Evolutionary conservation across 2,329 filamentous ascomycete genomes (phyloP).

Genomic region (Parafenestella ontariensis): DNA sequence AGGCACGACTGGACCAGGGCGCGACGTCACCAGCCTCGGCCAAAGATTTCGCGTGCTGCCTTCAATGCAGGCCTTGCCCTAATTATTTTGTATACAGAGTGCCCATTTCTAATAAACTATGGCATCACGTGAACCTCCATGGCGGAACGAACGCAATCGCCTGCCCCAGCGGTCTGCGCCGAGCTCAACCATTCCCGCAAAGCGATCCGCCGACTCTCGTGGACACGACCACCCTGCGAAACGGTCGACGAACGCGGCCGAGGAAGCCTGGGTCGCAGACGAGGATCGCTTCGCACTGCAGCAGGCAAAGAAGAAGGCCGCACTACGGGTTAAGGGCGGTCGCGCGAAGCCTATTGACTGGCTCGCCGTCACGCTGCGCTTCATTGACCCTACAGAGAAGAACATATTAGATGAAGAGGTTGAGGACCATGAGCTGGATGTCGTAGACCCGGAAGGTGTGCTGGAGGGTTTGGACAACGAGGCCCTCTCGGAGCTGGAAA

Average conservation of each 20-base stretch:
- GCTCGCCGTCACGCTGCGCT: slow-evolving; percentile 87
- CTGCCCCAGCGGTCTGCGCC: slow-evolving; percentile 30
- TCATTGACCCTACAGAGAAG: slow-evolving; percentile 78
- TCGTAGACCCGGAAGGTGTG: slow-evolving; percentile 81
- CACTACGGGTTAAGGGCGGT: slow-evolving; percentile 89
- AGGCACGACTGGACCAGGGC: not conserved
- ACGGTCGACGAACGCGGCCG: slow-evolving; percentile 55
- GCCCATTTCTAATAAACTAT: slow-evolving; percentile 16
- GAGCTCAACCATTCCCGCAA: slow-evolving; percentile 46
- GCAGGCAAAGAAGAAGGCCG: slow-evolving; percentile 97
- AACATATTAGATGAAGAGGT: slow-evolving; percentile 82
- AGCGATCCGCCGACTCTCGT: slow-evolving; percentile 54
- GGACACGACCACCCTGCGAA: slow-evolving; percentile 50
- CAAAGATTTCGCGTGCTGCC: slow-evolving; percentile 17
- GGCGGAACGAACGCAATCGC: slow-evolving; percentile 35
- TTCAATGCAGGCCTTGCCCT: not conserved
- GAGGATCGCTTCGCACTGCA: slow-evolving; percentile 96
- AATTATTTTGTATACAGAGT: not conserved
- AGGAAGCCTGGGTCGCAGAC: slow-evolving; percentile 79
- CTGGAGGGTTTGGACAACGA: slow-evolving; percentile 73
- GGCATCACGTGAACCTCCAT: slow-evolving; percentile 44
- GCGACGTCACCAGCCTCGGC: slow-evolving; percentile 26
- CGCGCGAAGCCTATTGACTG: slow-evolving; percentile 93
- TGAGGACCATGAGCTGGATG: slow-evolving; percentile 75
- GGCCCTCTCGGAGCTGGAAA: slow-evolving; percentile 77